Conservation (phyloP, 257 asterid species). For the Euphrasia confusa region DNA sequence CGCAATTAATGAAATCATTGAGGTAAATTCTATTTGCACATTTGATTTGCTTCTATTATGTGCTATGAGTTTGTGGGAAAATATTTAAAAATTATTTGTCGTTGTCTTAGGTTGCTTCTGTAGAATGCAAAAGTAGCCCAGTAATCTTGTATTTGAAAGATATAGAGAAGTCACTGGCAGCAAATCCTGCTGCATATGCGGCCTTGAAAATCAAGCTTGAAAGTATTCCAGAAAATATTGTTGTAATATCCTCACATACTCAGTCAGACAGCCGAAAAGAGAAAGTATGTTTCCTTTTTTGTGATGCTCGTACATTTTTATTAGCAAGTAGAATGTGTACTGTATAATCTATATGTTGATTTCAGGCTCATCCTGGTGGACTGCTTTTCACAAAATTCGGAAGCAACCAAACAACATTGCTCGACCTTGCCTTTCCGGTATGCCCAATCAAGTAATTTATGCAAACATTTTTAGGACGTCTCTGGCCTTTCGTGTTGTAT, state of each 20-base stretch:
- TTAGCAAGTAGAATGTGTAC: slow-evolving; percentile 2
- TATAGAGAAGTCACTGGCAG: slow-evolving; percentile 71
- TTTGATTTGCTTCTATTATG: not conserved
- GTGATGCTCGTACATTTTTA: slow-evolving; percentile 20
- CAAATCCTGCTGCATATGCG: slow-evolving; percentile 63
- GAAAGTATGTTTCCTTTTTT: slow-evolving; percentile 49
- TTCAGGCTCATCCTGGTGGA: slow-evolving; percentile 83
- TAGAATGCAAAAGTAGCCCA: slow-evolving; percentile 59
- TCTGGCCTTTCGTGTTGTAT: not conserved
- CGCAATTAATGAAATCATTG: slow-evolving; percentile 77
- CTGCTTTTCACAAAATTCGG: slow-evolving; percentile 79
- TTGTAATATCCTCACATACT: slow-evolving; percentile 74
- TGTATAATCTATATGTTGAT: slow-evolving; percentile 13
- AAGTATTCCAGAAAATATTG: slow-evolving; percentile 63
- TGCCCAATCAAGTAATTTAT: slow-evolving; percentile 20
- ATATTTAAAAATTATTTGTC: slow-evolving; percentile 4
- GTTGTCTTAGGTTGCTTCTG: slow-evolving; percentile 55
- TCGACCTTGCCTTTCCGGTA: slow-evolving; percentile 93
- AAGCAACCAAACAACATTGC: slow-evolving; percentile 86
- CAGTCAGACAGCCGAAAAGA: slow-evolving; percentile 84
- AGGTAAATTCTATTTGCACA: slow-evolving; percentile 38
- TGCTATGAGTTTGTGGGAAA: slow-evolving; percentile 7
- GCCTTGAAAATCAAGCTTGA: slow-evolving; percentile 72
- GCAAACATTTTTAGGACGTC: too few species aligned
- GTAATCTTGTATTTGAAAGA: slow-evolving; percentile 76